Evolutionary conservation across 2,329 filamentous ascomycete species (phyloP), one percentile per base, ranked within the genome.

Genomic region (Neopestalotiopsis rosae): DNA sequence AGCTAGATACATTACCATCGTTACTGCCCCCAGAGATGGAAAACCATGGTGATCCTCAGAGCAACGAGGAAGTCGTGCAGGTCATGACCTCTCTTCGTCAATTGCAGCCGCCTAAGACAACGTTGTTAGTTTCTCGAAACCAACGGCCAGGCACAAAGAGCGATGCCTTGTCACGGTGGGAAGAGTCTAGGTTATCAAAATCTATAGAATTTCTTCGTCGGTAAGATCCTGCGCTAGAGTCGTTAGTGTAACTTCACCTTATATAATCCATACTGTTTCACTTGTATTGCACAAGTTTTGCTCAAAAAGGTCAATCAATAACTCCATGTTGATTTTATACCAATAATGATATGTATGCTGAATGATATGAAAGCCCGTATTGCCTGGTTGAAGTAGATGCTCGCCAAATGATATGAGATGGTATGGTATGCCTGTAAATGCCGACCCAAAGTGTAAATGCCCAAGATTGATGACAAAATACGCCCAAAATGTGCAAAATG

Each of bases 21-120:
- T 49, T 64, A 20, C 42, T 64, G n/a, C 61, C 61, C 10, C 61
- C 61, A 3, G 40, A 52, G 40, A 64, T 64, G 61, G 61, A 64
- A 40, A 49, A 28, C 0, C 40, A 49, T 13, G 24, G 24, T 9
- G 30, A 7, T 12, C 34, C 20, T n/a, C 1, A 14, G n/a, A 24
- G 14, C 38, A 17, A 30, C n/a, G 5, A 20, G 24, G 40, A 49
- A 5, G n/a, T 24, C 17, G 9, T 28, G 13, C 61, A 64, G 38
- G 61, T 7, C 40, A 30, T 38, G 40, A 7, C 6, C 2, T 45
- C 61, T 52, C n/a, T 32, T 42, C 2, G 24, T 28, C 28, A 5
- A 3, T 20, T 20, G 9, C 38, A 30, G 40, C 20, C 61, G 38
- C 34, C 6, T 32, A 17, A 12, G 6, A 20, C 7, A 24, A 20